These are phyloP conservation scores for Heracleum sosnowskyi DNA, from an alignment of 129 eudicot genomes.

Conservation along the genomic window DNA sequence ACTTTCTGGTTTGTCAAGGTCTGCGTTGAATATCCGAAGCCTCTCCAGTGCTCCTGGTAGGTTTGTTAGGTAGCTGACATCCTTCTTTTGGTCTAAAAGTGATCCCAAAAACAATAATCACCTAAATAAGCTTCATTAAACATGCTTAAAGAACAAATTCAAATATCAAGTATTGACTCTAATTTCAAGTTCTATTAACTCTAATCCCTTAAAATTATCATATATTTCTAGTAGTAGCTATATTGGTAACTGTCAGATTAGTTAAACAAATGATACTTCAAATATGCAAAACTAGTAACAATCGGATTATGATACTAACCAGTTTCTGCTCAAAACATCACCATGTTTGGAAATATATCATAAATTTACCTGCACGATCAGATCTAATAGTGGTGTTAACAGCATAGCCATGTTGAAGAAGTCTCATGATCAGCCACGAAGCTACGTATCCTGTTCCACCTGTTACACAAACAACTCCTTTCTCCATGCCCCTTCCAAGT, in stretches of 20 bases:
- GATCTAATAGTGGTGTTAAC: slow-evolving; percentile 28
- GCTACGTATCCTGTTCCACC: slow-evolving; percentile 46
- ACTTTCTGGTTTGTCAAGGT: slow-evolving; percentile 27
- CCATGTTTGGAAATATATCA: neutral
- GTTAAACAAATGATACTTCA: neutral
- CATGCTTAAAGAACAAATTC: neutral
- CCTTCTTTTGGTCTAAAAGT: slow-evolving; percentile 17
- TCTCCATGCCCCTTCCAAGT: neutral
- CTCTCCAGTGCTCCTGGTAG: slow-evolving; percentile 34
- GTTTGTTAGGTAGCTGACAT: slow-evolving; percentile 32
- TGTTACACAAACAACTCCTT: slow-evolving; percentile 27
- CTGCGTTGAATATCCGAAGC: slow-evolving; percentile 26
- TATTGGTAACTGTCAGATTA: neutral
- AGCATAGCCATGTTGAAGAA: slow-evolving; percentile 32
- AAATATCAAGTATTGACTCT: too few relatives aligned
- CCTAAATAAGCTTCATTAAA: neutral
- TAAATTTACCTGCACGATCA: neutral
- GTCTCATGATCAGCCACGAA: slow-evolving; percentile 37
- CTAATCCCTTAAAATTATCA: neutral
- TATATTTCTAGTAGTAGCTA: neutral
- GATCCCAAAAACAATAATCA: neutral
- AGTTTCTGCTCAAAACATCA: too few relatives aligned
- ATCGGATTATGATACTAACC: neutral
- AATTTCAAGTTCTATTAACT: too few relatives aligned
- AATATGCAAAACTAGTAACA: neutral